Evolutionary conservation across 2,329 filamentous ascomycete genomes (phyloP).

Genomic region (Hawksworthiomyces lignivorus): DNA sequence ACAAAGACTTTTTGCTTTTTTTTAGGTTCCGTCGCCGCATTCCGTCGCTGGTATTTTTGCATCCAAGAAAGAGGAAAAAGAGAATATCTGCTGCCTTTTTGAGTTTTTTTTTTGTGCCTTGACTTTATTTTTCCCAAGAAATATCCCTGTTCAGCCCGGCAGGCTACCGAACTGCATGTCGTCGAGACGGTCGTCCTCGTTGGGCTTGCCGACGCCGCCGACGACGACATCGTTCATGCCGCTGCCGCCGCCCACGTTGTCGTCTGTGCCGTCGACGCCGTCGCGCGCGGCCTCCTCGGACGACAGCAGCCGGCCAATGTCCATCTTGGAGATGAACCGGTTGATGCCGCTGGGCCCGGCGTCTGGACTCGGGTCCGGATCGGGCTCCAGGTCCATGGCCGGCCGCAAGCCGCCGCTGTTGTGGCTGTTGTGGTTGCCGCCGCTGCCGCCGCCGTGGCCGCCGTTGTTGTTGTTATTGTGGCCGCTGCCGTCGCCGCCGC

Average conservation of each 20-base stretch:
- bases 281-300: slow-evolving; percentile 11
- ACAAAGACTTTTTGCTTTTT: no score
- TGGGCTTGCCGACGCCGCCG: neutral
- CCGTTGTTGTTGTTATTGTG: neutral
- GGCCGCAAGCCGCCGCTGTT: neutral
- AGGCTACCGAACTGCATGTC: slow-evolving; percentile 13
- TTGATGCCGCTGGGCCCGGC: slow-evolving; percentile 4
- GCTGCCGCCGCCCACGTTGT: neutral
- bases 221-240: neutral
- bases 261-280: neutral
- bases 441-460: neutral
- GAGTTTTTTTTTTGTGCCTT: neutral
- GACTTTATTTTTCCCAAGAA: neutral
- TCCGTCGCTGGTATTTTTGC: no score
- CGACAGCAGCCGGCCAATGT: slow-evolving; percentile 15
- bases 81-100: no score
- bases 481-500: neutral
- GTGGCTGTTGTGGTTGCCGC: neutral
- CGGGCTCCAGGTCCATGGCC: slow-evolving; percentile 10
- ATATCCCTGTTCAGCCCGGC: neutral
- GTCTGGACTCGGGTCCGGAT: slow-evolving; percentile 4
- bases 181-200: slow-evolving; percentile 14
- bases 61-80: no score
- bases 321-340: slow-evolving; percentile 16
- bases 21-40: no score